Evolutionary conservation across 2,329 filamentous ascomycete genomes (phyloP).

Genomic region (Amauroascus niger): DNA sequence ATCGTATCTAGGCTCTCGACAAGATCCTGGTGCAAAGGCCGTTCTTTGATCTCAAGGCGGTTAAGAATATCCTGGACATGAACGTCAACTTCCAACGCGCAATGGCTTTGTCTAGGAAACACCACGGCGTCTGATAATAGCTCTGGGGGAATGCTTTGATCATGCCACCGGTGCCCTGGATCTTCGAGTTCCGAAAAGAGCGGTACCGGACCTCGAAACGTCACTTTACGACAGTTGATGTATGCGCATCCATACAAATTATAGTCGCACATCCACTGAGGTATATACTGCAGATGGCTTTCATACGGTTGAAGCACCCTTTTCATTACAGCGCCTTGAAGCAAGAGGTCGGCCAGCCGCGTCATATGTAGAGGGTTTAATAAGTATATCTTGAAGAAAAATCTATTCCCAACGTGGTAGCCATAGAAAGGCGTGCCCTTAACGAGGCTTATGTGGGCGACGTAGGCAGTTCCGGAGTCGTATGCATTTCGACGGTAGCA

Average conservation of each 20-base stretch:
- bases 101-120: slow-evolving; percentile 74
- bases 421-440: slow-evolving; percentile 96
- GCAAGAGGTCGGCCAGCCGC: slow-evolving; percentile 74
- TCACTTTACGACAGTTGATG: slow-evolving; percentile 60
- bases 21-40: slow-evolving; percentile 81
- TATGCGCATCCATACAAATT: slow-evolving; percentile 92
- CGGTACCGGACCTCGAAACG: slow-evolving; percentile 69
- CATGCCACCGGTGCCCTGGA: slow-evolving; percentile 66
- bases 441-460: slow-evolving; percentile 81
- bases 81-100: slow-evolving; percentile 80
- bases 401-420: slow-evolving; percentile 82
- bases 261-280: slow-evolving; percentile 98
- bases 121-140: slow-evolving; percentile 52
- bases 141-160: slow-evolving; percentile 53
- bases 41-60: slow-evolving; percentile 60
- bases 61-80: slow-evolving; percentile 84
- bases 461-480: slow-evolving; percentile 60
- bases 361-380: slow-evolving; percentile 79
- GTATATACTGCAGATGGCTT: slow-evolving; percentile 79
- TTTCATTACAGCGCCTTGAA: slow-evolving; percentile 80
- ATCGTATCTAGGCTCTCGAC: slow-evolving; percentile 59
- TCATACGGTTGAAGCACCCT: slow-evolving; percentile 83
- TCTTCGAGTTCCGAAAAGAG: slow-evolving; percentile 53
- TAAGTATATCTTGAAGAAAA: slow-evolving; percentile 91
- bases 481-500: slow-evolving; percentile 71